Conservation (phyloP, 192 early-diverging fungal species). For the Mycoemilia scoparia region DNA sequence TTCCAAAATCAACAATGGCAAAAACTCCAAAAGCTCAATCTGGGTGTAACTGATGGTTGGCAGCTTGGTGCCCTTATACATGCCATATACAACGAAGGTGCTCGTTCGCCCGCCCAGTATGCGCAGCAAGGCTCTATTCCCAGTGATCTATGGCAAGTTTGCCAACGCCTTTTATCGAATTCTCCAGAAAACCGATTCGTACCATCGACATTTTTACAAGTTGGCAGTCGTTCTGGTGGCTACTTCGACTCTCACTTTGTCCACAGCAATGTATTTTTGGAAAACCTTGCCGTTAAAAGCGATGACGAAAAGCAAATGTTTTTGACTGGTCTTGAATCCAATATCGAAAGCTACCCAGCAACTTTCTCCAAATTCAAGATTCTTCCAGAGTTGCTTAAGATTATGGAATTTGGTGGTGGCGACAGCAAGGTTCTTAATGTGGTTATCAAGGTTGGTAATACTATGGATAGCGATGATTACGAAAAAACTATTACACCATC, state of each 20-base stretch:
- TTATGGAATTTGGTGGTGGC: conserved; percentile 61
- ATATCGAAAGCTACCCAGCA: conserved; percentile 57
- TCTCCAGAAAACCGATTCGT: conserved; percentile 44
- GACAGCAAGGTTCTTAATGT: conserved; percentile 54
- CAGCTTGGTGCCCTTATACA: conserved; percentile 65
- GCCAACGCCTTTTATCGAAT: conserved; percentile 37
- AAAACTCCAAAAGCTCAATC: conserved; percentile 4
- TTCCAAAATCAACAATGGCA: conserved; percentile 12
- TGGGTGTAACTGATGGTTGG: conserved; percentile 60
- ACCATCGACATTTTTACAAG: conserved; percentile 50
- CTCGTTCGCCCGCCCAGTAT: conserved; percentile 30
- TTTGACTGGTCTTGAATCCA: conserved; percentile 52
- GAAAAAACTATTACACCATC: conserved; percentile 46
- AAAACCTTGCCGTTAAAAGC: conserved; percentile 83
- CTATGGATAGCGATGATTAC: conserved; percentile 56
- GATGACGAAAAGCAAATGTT: conserved; percentile 71
- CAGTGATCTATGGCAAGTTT: conserved; percentile 31
- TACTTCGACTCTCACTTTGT: conserved; percentile 78
- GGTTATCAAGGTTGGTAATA: conserved; percentile 69
- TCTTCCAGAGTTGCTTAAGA: conserved; percentile 72
- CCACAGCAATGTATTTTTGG: conserved; percentile 65
- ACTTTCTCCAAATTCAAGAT: conserved; percentile 85
- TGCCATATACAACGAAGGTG: conserved; percentile 55
- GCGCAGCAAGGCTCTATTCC: conserved; percentile 39
- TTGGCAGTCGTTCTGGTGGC: conserved; percentile 33